Base-by-base conservation (phyloP, 2,329 filamentous ascomycete species). In the Grosmannia huntii region DNA sequence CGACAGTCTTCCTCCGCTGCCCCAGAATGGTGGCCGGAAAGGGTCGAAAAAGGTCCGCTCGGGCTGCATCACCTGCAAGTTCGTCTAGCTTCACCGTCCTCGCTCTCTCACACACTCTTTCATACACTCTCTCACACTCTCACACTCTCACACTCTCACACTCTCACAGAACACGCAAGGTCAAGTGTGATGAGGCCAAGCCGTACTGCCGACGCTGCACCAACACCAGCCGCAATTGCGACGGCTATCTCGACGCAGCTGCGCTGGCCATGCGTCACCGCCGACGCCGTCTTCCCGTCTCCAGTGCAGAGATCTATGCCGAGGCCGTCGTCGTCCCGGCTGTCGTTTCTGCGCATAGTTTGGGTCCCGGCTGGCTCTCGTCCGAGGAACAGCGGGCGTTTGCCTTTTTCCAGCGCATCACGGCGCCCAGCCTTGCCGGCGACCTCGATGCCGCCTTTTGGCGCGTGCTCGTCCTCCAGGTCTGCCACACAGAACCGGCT, bases 11-110 rank as follows among this genome's bases (percentile, higher is more conserved):
- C 41, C n/a, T 7, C 19, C 41, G 9, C 41, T 19, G 41, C 10
- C 10, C 41, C 41, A 27, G n/a, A 33, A 33, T 21, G 61, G 61
- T n/a, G 61, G 61, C 31, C 59, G 67, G 55, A 75, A 74, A 63
- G 73, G 73, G 16, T 74, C 68, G 53, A 73, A 71, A 64, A 76
- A 76, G 62, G 74, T 76, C 57, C 69, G 73, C 56, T 76, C 75
- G 7, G 78, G 78, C 16, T 81, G 78, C 66, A 70, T 77, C 58
- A 81, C 78, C 54, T 81, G 78, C 76, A 80, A 80, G 77, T 78
- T 64, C 62, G 76, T 75, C 33, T 12, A 4, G 9, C 33, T 12
- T 12, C 9, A 36, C 33, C 33, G 33, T 12, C 33, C 7, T 10
- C 33, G 4, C 27, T 28, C 27, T 36, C 33, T 10, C 12, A n/a